phyloP scores from a whole-genome alignment of 768 basidiomycete species.

The Mycena filopes region DNA sequence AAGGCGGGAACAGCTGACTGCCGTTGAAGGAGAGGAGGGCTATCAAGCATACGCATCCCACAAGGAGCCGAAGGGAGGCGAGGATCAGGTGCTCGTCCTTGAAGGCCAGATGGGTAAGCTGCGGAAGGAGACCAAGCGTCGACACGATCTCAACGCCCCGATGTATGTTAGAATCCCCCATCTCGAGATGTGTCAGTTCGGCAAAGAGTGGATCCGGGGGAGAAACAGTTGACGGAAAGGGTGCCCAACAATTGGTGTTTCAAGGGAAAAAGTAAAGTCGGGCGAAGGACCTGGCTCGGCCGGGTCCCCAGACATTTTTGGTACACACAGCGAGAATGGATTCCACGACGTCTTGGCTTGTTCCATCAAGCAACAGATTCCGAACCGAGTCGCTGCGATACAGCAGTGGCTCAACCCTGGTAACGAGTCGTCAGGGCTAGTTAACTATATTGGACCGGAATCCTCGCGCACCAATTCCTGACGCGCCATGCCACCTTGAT shows the following conservation, averaged over 20 bases:
- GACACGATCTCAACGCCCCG: too few species aligned
- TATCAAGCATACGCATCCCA: neutral
- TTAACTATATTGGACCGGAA: too few species aligned
- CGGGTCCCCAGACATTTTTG: neutral
- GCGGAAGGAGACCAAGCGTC: neutral
- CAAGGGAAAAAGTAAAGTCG: neutral
- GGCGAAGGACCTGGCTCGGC: neutral
- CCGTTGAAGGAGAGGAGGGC: neutral
- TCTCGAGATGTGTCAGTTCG: neutral
- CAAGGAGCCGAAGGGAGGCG: neutral
- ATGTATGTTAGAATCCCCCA: neutral
- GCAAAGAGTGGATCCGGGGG: neutral
- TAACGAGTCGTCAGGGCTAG: too few species aligned
- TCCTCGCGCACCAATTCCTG: neutral
- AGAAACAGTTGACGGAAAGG: neutral
- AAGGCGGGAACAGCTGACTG: neutral
- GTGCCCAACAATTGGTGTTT: neutral
- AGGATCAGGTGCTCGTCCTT: neutral
- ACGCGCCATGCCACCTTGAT: constrained; percentile 10
- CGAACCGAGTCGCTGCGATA: constrained; percentile 3
- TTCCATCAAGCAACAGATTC: neutral
- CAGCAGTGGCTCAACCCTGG: neutral
- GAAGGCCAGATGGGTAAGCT: neutral
- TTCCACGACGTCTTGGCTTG: too few species aligned
- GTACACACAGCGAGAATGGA: neutral